Conservation (phyloP, 352 stramenopile genomes). For the Globisporangium takayamanum region DNA sequence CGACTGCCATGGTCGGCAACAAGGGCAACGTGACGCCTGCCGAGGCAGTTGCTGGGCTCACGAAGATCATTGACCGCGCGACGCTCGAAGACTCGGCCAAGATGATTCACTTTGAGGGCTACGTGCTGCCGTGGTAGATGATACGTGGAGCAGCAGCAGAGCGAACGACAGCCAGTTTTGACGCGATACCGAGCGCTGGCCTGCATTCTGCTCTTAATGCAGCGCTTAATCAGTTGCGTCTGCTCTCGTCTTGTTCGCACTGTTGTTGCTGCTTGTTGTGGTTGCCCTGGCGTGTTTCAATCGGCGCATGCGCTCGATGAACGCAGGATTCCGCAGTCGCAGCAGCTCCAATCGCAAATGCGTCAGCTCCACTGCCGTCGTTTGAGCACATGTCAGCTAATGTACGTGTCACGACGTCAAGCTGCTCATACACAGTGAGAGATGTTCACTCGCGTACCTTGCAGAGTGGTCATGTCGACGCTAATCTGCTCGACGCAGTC, state of each 20-base stretch:
- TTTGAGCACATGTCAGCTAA: neutral
- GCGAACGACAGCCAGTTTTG: too few species aligned
- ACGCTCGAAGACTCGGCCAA: slow-evolving; percentile 45
- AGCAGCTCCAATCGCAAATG: slow-evolving; percentile 11
- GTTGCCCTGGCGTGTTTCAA: neutral
- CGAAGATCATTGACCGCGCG: slow-evolving; percentile 45
- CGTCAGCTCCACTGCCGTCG: slow-evolving; percentile 7
- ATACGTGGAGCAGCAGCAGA: too few species aligned
- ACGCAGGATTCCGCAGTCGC: slow-evolving; percentile 12
- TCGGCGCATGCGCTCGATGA: slow-evolving; percentile 10
- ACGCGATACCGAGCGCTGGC: neutral
- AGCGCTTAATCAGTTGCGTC: neutral
- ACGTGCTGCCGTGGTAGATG: slow-evolving; percentile 49
- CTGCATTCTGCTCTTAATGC: neutral
- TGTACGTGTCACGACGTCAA: neutral
- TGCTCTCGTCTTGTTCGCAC: too few species aligned
- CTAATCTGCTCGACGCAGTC: neutral
- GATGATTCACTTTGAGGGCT: slow-evolving; percentile 47
- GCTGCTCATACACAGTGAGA: neutral
- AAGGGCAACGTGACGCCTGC: slow-evolving; percentile 30
- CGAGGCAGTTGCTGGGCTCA: slow-evolving; percentile 42
- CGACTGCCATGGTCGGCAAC: slow-evolving; percentile 50
- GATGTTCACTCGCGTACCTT: neutral
- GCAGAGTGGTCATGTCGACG: neutral
- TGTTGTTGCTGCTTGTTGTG: too few species aligned